phyloP scores from a whole-genome alignment of 2,329 filamentous ascomycete species.

The Cryphonectria radicalis region DNA sequence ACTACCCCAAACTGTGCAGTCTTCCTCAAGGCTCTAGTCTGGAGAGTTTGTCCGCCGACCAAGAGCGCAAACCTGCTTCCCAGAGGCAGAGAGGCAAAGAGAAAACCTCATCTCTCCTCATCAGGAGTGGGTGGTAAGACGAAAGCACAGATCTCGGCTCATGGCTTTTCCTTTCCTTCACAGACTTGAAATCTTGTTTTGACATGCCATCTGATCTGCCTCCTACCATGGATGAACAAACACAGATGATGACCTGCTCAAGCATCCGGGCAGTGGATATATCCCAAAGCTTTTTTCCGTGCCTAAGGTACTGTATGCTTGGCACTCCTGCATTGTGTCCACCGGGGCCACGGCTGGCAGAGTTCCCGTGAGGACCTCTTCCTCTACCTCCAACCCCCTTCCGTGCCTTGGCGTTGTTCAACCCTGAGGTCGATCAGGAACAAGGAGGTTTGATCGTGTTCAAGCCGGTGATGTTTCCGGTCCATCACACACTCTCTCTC shows the following conservation, averaged over 20 bases:
- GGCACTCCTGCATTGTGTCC: constrained; percentile 14
- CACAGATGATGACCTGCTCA: background rate
- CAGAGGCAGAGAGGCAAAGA: background rate
- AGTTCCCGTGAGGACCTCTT: constrained; percentile 21
- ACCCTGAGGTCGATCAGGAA: constrained; percentile 20
- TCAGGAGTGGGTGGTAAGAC: background rate
- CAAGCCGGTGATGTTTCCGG: constrained; percentile 20
- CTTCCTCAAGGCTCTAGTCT: background rate
- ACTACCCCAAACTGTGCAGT: background rate
- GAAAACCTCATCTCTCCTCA: background rate
- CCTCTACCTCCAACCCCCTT: constrained; percentile 18
- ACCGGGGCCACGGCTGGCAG: constrained; percentile 25
- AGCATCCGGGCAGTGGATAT: background rate
- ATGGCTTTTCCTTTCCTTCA: background rate
- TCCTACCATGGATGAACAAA: constrained; percentile 13
- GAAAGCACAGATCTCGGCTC: constrained; percentile 3
- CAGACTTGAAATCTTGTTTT: background rate
- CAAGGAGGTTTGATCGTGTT: constrained; percentile 30
- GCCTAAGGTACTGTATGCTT: background rate
- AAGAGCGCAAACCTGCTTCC: too few species aligned
- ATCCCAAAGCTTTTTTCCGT: background rate
- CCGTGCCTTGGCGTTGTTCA: constrained; percentile 24
- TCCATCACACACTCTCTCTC: constrained; percentile 33
- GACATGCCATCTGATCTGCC: constrained; percentile 26
- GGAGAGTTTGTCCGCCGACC: too few species aligned